Percentiles rank a stretch among this genome's conserved stretches.
Evolutionary conservation across 139 green algal species (phyloP).

Genomic region (Nannochloris sp.): DNA sequence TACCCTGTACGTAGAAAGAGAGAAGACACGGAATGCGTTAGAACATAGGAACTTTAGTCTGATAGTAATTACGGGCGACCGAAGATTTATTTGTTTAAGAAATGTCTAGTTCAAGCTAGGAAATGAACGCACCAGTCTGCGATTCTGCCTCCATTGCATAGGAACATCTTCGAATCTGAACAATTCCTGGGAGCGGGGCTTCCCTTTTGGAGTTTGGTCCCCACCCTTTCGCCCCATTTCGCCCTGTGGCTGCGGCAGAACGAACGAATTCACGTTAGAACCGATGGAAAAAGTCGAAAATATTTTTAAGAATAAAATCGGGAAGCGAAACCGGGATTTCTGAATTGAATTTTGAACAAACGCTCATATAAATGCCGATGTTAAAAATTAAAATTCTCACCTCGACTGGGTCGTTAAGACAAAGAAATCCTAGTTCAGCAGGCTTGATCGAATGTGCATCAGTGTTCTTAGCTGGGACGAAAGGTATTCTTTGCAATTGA

Average conservation of each 20-base stretch:
- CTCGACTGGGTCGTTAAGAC: slow-evolving; percentile 41
- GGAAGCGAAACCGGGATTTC: neutral
- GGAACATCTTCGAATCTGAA: slow-evolving; percentile 37
- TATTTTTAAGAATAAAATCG: neutral
- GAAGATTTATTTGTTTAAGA: too few species aligned
- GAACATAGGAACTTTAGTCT: slow-evolving; percentile 7
- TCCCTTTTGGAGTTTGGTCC: neutral
- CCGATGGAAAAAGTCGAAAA: neutral
- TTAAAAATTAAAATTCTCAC: neutral
- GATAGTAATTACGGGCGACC: too few species aligned
- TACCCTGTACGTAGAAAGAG: slow-evolving; percentile 43
- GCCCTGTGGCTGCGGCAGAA: neutral
- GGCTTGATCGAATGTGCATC: slow-evolving; percentile 33
- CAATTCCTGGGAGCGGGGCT: slow-evolving; percentile 30
- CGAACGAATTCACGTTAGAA: neutral
- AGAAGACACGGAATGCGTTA: neutral
- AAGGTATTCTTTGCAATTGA: slow-evolving; percentile 41
- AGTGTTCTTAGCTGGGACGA: slow-evolving; percentile 44
- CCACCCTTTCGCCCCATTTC: neutral
- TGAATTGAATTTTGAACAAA: neutral
- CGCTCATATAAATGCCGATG: neutral
- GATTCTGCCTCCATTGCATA: slow-evolving; percentile 41
- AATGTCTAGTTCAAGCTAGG: too few species aligned
- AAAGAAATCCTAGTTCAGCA: slow-evolving; percentile 37
- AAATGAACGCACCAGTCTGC: slow-evolving; percentile 46